phyloP scores from a whole-genome alignment of 371 early-diverging fungal species.

The Mortierella sp. region DNA sequence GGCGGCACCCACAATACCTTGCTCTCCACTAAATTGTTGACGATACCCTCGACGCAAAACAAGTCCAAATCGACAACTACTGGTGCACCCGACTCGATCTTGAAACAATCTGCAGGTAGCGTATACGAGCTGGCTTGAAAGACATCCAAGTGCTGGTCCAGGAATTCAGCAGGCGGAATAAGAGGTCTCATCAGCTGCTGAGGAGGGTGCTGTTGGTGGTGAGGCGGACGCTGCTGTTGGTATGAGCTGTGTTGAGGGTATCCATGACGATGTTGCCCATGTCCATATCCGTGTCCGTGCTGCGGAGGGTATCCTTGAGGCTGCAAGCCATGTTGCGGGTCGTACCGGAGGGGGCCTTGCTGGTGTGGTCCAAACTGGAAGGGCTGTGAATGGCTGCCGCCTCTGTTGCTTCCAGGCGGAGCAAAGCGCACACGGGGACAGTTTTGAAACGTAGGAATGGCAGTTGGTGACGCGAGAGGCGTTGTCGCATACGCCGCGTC shows the following conservation, averaged over 20 bases:
- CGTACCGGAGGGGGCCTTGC: constrained; percentile 42
- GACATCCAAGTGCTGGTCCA: constrained; percentile 50
- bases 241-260: constrained; percentile 35
- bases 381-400: constrained; percentile 15
- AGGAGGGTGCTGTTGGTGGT: constrained; percentile 26
- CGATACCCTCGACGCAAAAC: constrained; percentile 57
- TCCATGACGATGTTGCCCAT: constrained; percentile 6
- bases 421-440: constrained; percentile 46
- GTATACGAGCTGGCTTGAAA: constrained; percentile 37
- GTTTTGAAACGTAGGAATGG: constrained; percentile 65
- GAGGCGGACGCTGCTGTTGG: constrained; percentile 36
- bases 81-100: constrained; percentile 28
- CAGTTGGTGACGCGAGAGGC: constrained; percentile 65
- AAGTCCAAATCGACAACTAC: constrained; percentile 45
- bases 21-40: constrained; percentile 56
- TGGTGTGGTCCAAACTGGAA: constrained; percentile 46
- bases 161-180: constrained; percentile 22
- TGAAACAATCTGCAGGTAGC: constrained; percentile 32
- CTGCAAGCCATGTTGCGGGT: constrained; percentile 36
- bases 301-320: constrained; percentile 20
- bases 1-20: too few species aligned
- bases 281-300: constrained; percentile 1
- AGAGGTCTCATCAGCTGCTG: constrained; percentile 44
- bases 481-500: constrained; percentile 74
- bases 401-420: constrained; percentile 20